A percentile compares a stretch with the other conserved stretches of the same genome.
Evolutionary conservation across 2,329 filamentous ascomycete genomes (phyloP).

Genomic region (Rasamsonia emersonii): DNA sequence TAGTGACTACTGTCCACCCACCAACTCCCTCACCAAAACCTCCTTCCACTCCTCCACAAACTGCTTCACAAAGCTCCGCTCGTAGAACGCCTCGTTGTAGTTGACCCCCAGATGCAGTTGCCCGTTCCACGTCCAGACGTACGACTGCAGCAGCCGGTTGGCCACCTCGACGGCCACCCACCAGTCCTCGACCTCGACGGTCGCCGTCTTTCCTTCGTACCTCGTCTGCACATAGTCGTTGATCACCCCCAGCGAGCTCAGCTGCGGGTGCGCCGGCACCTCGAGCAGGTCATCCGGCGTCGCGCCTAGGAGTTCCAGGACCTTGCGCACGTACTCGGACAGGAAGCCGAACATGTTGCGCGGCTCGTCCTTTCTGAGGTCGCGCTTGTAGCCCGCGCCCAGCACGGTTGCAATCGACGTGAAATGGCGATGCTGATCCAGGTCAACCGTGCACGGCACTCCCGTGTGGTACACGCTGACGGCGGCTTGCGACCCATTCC

Average conservation of each 20-base stretch:
- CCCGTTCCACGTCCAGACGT: conserved; percentile 3
- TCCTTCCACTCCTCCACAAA: conserved; percentile 3
- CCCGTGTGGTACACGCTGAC: conserved; percentile 1
- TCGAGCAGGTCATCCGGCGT: neutral
- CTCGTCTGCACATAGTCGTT: conserved; percentile 1
- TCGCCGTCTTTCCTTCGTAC: neutral
- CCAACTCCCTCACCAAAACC: conserved; percentile 14
- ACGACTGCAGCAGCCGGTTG: neutral
- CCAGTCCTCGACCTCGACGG: conserved; percentile 2
- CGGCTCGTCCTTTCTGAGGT: too few relatives aligned
- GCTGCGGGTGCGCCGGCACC: conserved; percentile 1
- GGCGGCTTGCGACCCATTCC: conserved; percentile 1
- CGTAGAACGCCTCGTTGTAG: conserved; percentile 6
- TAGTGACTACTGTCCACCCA: too few relatives aligned
- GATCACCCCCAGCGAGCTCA: conserved; percentile 3
- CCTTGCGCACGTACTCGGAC: neutral
- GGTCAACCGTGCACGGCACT: neutral
- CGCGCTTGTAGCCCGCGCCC: neutral
- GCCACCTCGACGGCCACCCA: conserved; percentile 3
- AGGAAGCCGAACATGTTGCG: neutral
- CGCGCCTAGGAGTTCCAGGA: neutral
- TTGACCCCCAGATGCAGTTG: conserved; percentile 1
- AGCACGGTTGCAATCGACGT: conserved; percentile 1
- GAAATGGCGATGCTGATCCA: neutral
- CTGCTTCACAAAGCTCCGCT: conserved; percentile 2